phyloP scores from a whole-genome alignment of 1,139 yeast species.

The Casaregolazyma lundiana region DNA sequence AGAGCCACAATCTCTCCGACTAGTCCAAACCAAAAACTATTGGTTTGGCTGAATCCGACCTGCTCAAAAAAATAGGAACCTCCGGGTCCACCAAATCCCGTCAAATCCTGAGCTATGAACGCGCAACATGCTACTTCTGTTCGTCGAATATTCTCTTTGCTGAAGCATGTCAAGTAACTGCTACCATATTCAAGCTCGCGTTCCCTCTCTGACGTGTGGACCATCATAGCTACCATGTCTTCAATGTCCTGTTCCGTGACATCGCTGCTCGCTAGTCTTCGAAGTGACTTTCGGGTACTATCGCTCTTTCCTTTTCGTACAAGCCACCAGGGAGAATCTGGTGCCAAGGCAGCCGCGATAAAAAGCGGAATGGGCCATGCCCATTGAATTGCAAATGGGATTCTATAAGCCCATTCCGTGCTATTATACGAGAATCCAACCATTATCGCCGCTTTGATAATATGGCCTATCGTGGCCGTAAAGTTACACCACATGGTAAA shows the following conservation, averaged over 20 bases:
- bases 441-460: conserved; percentile 38
- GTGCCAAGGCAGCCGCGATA: conserved; percentile 46
- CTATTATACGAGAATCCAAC: conserved; percentile 28
- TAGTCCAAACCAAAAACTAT: conserved; percentile 14
- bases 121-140: conserved; percentile 47
- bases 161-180: conserved; percentile 45
- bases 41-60: conserved; percentile 14
- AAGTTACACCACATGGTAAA: conserved; percentile 40
- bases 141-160: conserved; percentile 46
- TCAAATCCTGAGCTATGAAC: conserved; percentile 45
- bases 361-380: conserved; percentile 54
- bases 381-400: conserved; percentile 57
- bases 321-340: no score
- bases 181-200: conserved; percentile 32
- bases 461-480: conserved; percentile 43
- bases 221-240: conserved; percentile 13
- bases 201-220: conserved; percentile 43
- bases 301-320: conserved; percentile 38
- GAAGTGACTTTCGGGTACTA: conserved; percentile 35
- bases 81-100: conserved; percentile 21
- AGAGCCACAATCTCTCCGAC: conserved; percentile 27
- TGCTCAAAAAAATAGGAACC: conserved; percentile 19
- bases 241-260: conserved; percentile 28
- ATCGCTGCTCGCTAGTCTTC: conserved; percentile 17
- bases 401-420: conserved; percentile 35